Evolutionary conservation across 805 yeast genomes (phyloP), one percentile per base, ranked within the genome.

Genomic region (Tanozyma kutaoensis): DNA sequence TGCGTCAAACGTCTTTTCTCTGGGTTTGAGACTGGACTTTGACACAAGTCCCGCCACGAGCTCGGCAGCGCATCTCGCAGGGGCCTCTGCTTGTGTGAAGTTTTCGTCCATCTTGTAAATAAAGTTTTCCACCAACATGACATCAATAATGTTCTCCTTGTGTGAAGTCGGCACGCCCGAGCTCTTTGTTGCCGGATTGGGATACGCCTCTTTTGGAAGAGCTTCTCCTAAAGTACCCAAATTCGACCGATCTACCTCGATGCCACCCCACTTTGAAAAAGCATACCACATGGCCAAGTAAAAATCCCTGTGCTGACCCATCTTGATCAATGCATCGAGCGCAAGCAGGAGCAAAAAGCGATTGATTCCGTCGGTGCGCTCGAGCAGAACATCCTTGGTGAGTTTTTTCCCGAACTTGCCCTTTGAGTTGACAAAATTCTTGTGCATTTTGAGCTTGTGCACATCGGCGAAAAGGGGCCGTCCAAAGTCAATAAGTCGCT

Each of bases 241-340:
- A 8, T 18, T 18, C 10, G 8, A 8, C 20, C 20, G 20, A 10
- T 18, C 10, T 8, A 18, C 10, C 10, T 18, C 20, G 9, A 8
- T 18, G 10, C 20, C 20, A 12, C 23, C 23, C n/a, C n/a, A 21
- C 13, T 9, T 7, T 29, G 40, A 38, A 19, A 58, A 39, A 3
- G 46, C 32, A 25, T 45, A 47, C 62, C 62, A 58, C 20, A 52
- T 37, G 5, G 48, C 42, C 13, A 39, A 28, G 19, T 48, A 31
- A 28, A 51, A 52, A 27, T 55, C 59, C 12, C 37, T 35, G 14
- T 42, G 33, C 27, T 40, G 43, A 4, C 62, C 62, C 24, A 58
- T 31, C 14, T 42, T 38, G 20, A 42, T 22, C 14, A 60, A 37
- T 2, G 47, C 48, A 23, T 56, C 59, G 18, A 58, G 34, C 5